Conservation (phyloP, 2,329 filamentous ascomycete genomes). For the Furcasterigmium sp. region DNA sequence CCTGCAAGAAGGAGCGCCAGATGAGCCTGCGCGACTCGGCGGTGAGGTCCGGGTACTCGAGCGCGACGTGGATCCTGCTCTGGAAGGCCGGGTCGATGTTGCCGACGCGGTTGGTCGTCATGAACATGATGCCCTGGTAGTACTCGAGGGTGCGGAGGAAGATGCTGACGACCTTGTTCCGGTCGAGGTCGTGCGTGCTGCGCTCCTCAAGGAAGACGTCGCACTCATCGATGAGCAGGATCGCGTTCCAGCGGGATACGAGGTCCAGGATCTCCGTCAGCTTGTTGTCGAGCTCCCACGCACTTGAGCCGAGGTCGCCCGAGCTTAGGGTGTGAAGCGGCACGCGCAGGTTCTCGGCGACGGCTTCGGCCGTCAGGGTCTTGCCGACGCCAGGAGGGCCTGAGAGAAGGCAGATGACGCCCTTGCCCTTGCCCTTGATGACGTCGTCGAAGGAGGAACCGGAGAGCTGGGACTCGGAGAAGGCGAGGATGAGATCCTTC, state of each 20-base stretch:
- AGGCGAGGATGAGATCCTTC: slow-evolving; percentile 46
- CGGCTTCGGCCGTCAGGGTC: slow-evolving; percentile 42
- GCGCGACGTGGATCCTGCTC: slow-evolving; percentile 40
- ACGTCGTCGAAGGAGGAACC: slow-evolving; percentile 44
- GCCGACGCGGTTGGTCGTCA: slow-evolving; percentile 41
- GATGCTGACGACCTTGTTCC: slow-evolving; percentile 28
- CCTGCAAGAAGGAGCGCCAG: slow-evolving; percentile 33
- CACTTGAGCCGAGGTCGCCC: slow-evolving; percentile 66
- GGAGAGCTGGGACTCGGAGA: slow-evolving; percentile 42
- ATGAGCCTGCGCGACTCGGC: slow-evolving; percentile 26
- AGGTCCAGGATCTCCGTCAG: slow-evolving; percentile 54
- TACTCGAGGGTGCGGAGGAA: slow-evolving; percentile 40
- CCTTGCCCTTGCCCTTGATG: slow-evolving; percentile 49
- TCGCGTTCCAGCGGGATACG: slow-evolving; percentile 47
- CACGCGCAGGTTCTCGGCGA: slow-evolving; percentile 42
- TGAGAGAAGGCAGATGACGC: slow-evolving; percentile 58
- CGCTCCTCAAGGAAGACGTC: slow-evolving; percentile 39
- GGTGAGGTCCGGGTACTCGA: slow-evolving; percentile 39
- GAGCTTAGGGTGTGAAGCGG: slow-evolving; percentile 51
- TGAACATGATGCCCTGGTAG: slow-evolving; percentile 42
- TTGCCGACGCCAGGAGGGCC: slow-evolving; percentile 46
- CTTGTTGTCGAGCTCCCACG: slow-evolving; percentile 58
- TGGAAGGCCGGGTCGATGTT: slow-evolving; percentile 42
- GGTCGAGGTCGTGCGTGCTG: slow-evolving; percentile 24
- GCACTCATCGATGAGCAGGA: slow-evolving; percentile 32